Conservation (phyloP, 225 moss, liverwort and hornwort genomes). For the Asterella californica region DNA sequence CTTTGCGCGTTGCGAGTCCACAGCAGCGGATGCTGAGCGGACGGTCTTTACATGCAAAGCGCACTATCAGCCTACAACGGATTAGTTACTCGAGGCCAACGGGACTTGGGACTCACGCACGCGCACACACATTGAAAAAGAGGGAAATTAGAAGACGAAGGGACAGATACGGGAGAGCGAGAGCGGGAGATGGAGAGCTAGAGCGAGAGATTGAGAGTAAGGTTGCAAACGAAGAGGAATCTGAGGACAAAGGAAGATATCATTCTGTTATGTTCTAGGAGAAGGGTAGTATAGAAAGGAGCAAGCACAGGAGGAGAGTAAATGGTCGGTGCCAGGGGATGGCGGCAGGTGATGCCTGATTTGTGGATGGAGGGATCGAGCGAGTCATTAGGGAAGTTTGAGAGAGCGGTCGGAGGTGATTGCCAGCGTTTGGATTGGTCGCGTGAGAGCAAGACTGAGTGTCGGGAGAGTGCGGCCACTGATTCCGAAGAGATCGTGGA, state of each 20-base stretch:
- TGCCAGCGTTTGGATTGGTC: background rate
- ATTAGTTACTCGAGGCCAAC: background rate
- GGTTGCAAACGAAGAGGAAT: no score
- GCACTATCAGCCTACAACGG: background rate
- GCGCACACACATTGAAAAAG: background rate
- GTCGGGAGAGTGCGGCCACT: background rate
- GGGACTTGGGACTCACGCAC: background rate
- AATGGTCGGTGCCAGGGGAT: conserved; percentile 5
- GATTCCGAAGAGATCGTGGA: background rate
- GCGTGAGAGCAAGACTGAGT: background rate
- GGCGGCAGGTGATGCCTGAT: conserved; percentile 12
- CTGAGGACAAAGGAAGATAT: no score
- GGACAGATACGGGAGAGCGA: background rate
- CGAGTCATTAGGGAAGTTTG: background rate
- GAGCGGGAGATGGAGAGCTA: background rate
- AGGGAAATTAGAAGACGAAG: background rate
- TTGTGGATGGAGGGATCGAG: conserved; percentile 19
- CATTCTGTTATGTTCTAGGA: background rate
- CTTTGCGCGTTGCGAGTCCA: background rate
- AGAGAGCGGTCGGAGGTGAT: background rate
- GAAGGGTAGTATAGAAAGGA: background rate
- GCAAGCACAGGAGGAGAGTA: background rate
- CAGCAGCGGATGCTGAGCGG: background rate
- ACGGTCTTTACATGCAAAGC: background rate
- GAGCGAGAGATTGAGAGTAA: background rate